Percentiles rank a stretch among this genome's conserved stretches.
These are phyloP conservation scores for Candida silvicultrix DNA, from an alignment of 805 yeast genomes.

Conservation along the genomic window DNA sequence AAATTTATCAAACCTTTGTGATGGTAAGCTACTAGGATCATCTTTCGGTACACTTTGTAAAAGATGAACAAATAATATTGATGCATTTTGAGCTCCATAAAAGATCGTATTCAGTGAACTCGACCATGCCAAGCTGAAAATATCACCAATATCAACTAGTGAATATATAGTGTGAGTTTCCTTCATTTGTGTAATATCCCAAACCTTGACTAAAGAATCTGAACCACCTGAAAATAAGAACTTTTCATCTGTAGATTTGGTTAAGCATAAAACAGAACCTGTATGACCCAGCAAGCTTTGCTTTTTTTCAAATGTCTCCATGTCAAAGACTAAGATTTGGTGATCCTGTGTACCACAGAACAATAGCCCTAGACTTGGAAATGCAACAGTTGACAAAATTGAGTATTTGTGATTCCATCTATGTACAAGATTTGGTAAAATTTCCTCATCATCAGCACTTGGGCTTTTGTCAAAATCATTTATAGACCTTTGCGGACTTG, in stretches of 20 bases:
- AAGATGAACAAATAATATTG: conserved; percentile 63
- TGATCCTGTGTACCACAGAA: conserved; percentile 93
- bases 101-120: conserved; percentile 53
- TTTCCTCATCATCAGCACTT: neutral
- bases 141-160: conserved; percentile 85
- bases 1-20: conserved; percentile 70
- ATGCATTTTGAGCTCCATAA: conserved; percentile 90
- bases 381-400: conserved; percentile 63
- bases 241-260: conserved; percentile 45
- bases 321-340: conserved; percentile 63
- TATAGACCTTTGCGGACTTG: conserved; percentile 9
- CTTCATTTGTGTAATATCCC: conserved; percentile 50
- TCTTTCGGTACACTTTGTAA: conserved; percentile 20
- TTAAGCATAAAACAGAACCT: conserved; percentile 70
- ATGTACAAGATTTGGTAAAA: conserved; percentile 40
- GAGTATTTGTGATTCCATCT: conserved; percentile 73
- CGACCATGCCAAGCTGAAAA: conserved; percentile 76
- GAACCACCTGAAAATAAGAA: conserved; percentile 80
- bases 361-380: conserved; percentile 49
- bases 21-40: conserved; percentile 41
- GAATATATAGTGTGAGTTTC: conserved; percentile 75
- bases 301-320: conserved; percentile 53
- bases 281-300: conserved; percentile 53
- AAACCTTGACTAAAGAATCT: conserved; percentile 82
- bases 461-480: neutral